phyloP scores from a whole-genome alignment of 169 alveolate species.

The Plasmodium knowlesi region DNA sequence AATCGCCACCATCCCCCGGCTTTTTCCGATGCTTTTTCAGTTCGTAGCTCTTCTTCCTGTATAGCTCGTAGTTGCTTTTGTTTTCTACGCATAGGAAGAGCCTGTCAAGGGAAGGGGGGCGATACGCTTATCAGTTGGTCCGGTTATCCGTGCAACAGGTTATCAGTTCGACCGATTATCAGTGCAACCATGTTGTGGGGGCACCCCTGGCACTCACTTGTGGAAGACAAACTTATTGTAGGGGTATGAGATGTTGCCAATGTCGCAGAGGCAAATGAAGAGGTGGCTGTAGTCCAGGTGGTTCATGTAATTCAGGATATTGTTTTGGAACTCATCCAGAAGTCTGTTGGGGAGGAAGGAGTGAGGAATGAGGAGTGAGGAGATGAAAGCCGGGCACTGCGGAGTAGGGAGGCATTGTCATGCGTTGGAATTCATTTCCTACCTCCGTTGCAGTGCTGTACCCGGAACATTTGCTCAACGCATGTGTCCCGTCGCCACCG shows the following conservation, averaged over 20 bases:
- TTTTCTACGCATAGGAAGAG: constrained; percentile 63
- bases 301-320: constrained; percentile 55
- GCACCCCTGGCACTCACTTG: constrained; percentile 9
- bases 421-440: neutral
- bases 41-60: constrained; percentile 18
- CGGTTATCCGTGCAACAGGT: neutral
- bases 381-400: too few species aligned
- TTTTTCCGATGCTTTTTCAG: constrained; percentile 20
- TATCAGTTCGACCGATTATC: neutral
- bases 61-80: constrained; percentile 51
- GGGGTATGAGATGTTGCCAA: constrained; percentile 40
- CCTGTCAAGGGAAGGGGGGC: neutral
- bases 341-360: neutral
- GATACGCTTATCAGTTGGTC: neutral
- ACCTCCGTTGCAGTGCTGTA: too few species aligned
- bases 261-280: constrained; percentile 51
- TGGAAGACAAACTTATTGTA: constrained; percentile 48
- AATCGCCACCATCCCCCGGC: neutral
- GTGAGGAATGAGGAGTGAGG: neutral
- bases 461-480: too few species aligned
- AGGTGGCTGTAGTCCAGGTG: constrained; percentile 36
- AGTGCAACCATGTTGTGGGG: neutral
- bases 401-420: too few species aligned
- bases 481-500: too few species aligned
- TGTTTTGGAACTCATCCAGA: constrained; percentile 42